phyloP scores from a whole-genome alignment of 257 asterid species.

The Linaria vulgaris region DNA sequence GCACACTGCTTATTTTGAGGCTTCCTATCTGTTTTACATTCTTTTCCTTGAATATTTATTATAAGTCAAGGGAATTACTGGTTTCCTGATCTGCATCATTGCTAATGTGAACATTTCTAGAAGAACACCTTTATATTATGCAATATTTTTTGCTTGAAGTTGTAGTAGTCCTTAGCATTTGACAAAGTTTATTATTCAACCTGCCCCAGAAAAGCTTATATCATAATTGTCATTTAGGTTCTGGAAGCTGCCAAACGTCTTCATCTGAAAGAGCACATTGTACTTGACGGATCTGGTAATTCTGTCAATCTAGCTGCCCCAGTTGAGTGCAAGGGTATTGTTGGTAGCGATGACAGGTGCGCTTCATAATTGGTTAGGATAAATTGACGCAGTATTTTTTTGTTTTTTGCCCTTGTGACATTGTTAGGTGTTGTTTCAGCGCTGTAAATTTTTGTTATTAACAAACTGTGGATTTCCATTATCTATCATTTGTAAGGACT shows the following conservation, averaged over 20 bases:
- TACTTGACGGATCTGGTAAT: slow-evolving; percentile 85
- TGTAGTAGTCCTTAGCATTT: not conserved
- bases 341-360: slow-evolving; percentile 98
- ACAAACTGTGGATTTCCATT: not conserved
- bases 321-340: slow-evolving; percentile 98
- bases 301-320: slow-evolving; percentile 88
- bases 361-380: slow-evolving; percentile 3
- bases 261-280: slow-evolving; percentile 86
- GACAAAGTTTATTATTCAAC: not conserved
- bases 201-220: not conserved
- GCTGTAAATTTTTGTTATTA: slow-evolving; percentile 1
- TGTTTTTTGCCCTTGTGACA: not conserved
- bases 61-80: not conserved
- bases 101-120: not conserved
- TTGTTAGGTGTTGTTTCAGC: not conserved
- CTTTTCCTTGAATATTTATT: not conserved
- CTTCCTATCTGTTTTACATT: not conserved
- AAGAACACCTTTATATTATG: not conserved
- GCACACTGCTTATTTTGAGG: not conserved
- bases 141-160: not conserved
- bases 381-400: not conserved
- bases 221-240: slow-evolving; percentile 45
- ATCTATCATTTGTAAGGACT: not conserved
- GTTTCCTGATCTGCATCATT: slow-evolving; percentile 1
- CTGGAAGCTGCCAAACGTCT: slow-evolving; percentile 88